phyloP scores from a whole-genome alignment of 2,329 filamentous ascomycete genomes.

The Cercospora citrullina region DNA sequence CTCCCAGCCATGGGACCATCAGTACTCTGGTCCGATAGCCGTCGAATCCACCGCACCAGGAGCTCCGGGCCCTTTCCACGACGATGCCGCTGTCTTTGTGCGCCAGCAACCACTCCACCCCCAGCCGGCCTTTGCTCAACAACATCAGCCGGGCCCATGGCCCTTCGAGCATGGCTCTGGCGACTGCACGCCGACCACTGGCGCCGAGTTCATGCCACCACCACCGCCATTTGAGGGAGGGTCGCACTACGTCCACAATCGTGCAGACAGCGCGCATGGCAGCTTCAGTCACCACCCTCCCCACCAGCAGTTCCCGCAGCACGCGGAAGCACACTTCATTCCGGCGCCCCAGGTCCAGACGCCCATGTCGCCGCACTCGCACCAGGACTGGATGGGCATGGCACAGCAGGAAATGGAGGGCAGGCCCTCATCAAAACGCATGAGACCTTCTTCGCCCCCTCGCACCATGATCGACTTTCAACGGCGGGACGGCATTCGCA shows the following conservation, averaged over 20 bases:
- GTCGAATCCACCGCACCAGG: conserved; percentile 29
- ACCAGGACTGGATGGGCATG: conserved; percentile 58
- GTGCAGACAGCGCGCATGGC: conserved; percentile 38
- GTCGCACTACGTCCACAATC: conserved; percentile 28
- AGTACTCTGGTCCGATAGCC: conserved; percentile 26
- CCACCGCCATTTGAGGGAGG: conserved; percentile 40
- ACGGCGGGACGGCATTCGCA: conserved; percentile 85
- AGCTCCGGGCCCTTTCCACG: conserved; percentile 26
- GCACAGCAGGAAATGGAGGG: conserved; percentile 53
- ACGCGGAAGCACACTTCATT: conserved; percentile 45
- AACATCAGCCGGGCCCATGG: conserved; percentile 58
- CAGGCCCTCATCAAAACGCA: conserved; percentile 53
- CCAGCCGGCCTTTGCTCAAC: conserved; percentile 65
- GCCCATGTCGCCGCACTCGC: conserved; percentile 63
- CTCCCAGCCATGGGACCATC: conserved; percentile 37
- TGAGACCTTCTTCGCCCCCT: conserved; percentile 68
- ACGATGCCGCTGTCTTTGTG: conserved; percentile 30
- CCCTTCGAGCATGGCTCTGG: conserved; percentile 63
- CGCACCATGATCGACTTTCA: conserved; percentile 41
- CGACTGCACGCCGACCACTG: conserved; percentile 71
- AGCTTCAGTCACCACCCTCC: conserved; percentile 44
- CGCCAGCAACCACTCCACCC: conserved; percentile 31
- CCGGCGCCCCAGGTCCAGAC: conserved; percentile 54
- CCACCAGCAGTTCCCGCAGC: conserved; percentile 42
- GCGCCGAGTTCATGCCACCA: conserved; percentile 61